Evolutionary conservation across 2,329 filamentous ascomycete species (phyloP), one percentile per base, ranked within the genome.

Genomic region (Colletotrichum gloeosporioides): DNA sequence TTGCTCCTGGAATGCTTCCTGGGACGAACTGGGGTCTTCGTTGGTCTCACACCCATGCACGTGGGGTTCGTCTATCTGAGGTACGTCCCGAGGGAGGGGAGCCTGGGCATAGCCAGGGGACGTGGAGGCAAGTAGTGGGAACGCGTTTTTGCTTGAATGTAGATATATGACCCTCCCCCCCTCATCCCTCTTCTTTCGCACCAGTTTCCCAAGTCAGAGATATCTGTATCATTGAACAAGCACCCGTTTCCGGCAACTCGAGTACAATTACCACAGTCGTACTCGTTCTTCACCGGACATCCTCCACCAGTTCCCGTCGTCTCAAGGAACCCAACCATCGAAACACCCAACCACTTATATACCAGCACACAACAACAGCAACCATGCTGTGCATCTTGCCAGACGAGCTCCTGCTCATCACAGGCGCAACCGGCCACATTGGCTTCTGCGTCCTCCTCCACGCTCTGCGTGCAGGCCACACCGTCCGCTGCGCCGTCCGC

Each of bases 361-460:
- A 64, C 59, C 32, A 10, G 34, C 34, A 22, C 29, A 29, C 5
- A 34, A 29, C 64, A n/a, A 13, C 69, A 65, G n/a, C 69, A 61
- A 32, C 18, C 57, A 76, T 76, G 73, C 44, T 76, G 64, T 76
- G 70, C 12, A 73, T 73, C 6, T 59, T 76, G n/a, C 73, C 73
- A 44, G 70, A 76, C 34, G 73, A 76, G 70, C 73, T 76, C 9
- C 44, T 81, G 39, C 80, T 81, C 59, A 65, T 84, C 57, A 84
- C 82, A 18, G 82, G 82, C 34, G 82, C 78, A 62, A 83, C 82
- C 31, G 82, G 82, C 73, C 79, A 82, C 61, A 78, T 84, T 13
- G 82, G 82, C 34, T 83, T 83, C 78, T 77, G 78, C 61, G 78
- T 81, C 16, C 79, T 84, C 15, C 59, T 81, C 53, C 72, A 73